Evolutionary conservation across 2,329 filamentous ascomycete genomes (phyloP), one percentile per base, ranked within the genome.

Genomic region (Arthrinium phaeospermum): DNA sequence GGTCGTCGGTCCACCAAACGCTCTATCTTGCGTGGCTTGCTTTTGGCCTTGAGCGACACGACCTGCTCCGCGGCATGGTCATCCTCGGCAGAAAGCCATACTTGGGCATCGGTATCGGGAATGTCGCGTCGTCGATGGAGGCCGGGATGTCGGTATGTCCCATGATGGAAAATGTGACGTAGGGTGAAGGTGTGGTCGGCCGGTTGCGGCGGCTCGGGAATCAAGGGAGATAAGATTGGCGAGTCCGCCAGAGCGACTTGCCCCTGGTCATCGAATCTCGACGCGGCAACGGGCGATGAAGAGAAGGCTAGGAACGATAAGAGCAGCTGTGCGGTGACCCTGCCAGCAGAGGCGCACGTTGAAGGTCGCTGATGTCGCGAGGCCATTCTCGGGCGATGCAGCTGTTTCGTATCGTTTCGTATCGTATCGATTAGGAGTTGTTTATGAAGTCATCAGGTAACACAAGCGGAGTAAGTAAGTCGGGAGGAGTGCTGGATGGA

Each of bases 91-190:
- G 88, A 85, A 71, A 93, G 85, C 84, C 89, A 92, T 67, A 96
- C 84, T 46, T 86, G 83, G 22, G 91, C 88, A 64, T 91, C 85
- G 13, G 87, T 83, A 27, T 88, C 84, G 57, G 80, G 74, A 45
- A 98, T 85, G 81, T 98, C 94, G 74, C 92, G 87, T 77, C 90
- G 91, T 72, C 92, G 89, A 81, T 98, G 94, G 22, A 98, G 89
- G 6, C 87, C 83, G 3, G 95, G 95, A 76, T 97, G 90, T 76
- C 89, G 85, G 81, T 96, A 89, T 53, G 94, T 93, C 72, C 96
- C 96, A 83, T 98, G 95, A 81, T 98, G 95, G 83, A 94, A 96
- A 78, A 98, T 92, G 83, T 99, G 96, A 78, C 94, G 92, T 72
- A 99, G 89, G 88, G 81, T 77, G 76, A 92, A 91, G 47, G 84